Base-by-base conservation (phyloP, 352 stramenopile genomes). In the Phytophthora rubi region DNA sequence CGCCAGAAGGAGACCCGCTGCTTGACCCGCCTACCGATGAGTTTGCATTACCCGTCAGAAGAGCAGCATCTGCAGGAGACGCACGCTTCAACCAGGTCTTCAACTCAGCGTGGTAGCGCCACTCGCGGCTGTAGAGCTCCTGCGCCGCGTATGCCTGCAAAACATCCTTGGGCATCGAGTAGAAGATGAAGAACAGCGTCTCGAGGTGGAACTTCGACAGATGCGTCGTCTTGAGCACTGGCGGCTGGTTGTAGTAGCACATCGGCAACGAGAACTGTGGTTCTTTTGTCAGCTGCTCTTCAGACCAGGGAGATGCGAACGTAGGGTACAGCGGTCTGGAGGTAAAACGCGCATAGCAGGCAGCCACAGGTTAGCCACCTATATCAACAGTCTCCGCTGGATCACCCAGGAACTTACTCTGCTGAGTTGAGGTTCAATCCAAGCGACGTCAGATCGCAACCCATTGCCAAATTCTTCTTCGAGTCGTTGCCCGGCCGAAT, bases 181-280 rank as follows among this genome's bases (percentile, higher is more conserved):
- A 99, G 81, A 99, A 99, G 73, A 99, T 98, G 85, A 99, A 99
- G 83, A 99, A 99, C 23, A 99, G 84, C 59, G 97, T 99, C 88
- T 99, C 97, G 51, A 99, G 82, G 71, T 99, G 92, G 79, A 99
- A 99, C 82, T 99, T 99, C 56, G 90, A 97, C 70, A 99, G 86
- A 72, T 99, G 97, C 62, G 94, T 97, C 53, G 95, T 98, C 86
- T 99, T 99, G 55, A 99, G 87, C 56, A 97, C 92, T n/a, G 97
- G 95, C 53, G 97, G 95, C 84, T 98, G 95, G 71, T 94, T 95
- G 80, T 94, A 94, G 78, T 96, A 96, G 76, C 89, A 96, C 62
- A 81, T 84, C 10, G 89, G 89, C 71, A 95, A 77, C 44, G 85
- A 85, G 72, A 93, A 96, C 71, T 93, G 89, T 65, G 87, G 89